Base-by-base conservation (phyloP, 176 grass and related monocot genomes). In the Oryza coarctata region DNA sequence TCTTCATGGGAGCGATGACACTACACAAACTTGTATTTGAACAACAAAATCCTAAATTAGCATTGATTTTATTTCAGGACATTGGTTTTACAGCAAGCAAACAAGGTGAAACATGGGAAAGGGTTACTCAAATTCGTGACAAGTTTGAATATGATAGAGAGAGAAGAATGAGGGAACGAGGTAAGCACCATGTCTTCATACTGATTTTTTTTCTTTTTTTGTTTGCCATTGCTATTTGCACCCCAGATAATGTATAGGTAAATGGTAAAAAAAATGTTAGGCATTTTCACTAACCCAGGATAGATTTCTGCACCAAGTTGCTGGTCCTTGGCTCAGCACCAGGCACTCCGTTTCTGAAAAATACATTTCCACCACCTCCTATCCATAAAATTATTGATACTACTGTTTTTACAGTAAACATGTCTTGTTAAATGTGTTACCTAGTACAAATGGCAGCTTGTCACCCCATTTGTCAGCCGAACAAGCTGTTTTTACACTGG, bases 81-180 rank as follows among this genome's bases (percentile, higher is more conserved):
- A 75, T 88, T 78, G 39, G 74, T 76, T 88, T 88, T 26, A 80
- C 70, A 15, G 83, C 68, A 33, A 86, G 65, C 65, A 87, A 87
- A 63, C 94, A 93, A 80, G 78, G 83, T 82, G 87, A 88, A 36
- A 88, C 80, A 33, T 93, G 89, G 93, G 90, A 98, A 93, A 98
- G 88, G 82, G 89, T 95, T 86, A 85, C 74, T 50, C 93, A 98
- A 92, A 86, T 98, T 85, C 93, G 91, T 58, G 96, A 99, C 77
- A 99, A 95, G 81, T 99, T 99, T 81, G 96, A 99, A 83, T 95
- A 95, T 78, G 96, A 95, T 44, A 92, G 96, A 88, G 96, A 99
- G 70, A 91, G 76, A 65, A 93, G 89, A 87, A 93, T 99, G 64
- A 88, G 89, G 74, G 93, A 91, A 63, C 92, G 88, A 90, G 96